A percentile compares a stretch with the other conserved stretches of the same genome.
Evolutionary conservation across 1,284 basidiomycete genomes (phyloP).

Genomic region (Coriolopsis trogii): DNA sequence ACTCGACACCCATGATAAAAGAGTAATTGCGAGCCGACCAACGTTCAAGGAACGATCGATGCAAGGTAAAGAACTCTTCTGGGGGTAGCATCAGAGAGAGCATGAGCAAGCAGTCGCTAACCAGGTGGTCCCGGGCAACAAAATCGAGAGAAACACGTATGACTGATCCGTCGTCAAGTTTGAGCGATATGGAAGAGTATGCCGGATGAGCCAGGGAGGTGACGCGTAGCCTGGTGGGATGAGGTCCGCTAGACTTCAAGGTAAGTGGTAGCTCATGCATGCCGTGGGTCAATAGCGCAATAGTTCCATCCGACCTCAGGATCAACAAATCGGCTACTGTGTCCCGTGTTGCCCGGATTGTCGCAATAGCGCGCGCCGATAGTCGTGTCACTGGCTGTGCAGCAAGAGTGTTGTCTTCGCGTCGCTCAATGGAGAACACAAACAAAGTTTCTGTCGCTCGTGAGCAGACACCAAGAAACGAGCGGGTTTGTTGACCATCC

Average conservation of each 20-base stretch:
- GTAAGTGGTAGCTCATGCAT: constrained; percentile 46
- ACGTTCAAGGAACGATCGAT: constrained; percentile 54
- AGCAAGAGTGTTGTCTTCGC: constrained; percentile 45
- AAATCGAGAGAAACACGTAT: constrained; percentile 31
- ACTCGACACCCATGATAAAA: constrained; percentile 51
- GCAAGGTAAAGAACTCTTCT: constrained; percentile 57
- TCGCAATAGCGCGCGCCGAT: constrained; percentile 53
- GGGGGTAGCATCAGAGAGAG: constrained; percentile 62
- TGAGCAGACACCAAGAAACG: constrained; percentile 61
- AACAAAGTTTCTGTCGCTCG: constrained; percentile 49
- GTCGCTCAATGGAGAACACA: constrained; percentile 49
- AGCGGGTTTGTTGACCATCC: constrained; percentile 52
- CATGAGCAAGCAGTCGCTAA: constrained; percentile 60
- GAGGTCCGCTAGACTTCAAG: constrained; percentile 29
- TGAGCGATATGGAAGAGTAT: constrained; percentile 30
- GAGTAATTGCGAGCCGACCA: constrained; percentile 54
- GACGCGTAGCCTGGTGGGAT: constrained; percentile 9
- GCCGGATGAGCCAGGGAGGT: constrained; percentile 28
- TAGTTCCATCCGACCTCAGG: constrained; percentile 52
- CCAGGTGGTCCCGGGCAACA: constrained; percentile 42
- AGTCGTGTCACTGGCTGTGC: constrained; percentile 44
- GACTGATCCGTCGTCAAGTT: constrained; percentile 23
- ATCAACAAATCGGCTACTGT: constrained; percentile 71
- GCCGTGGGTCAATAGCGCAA: constrained; percentile 66
- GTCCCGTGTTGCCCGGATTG: constrained; percentile 65